A percentile compares a stretch with the other conserved stretches of the same genome.
phyloP scores from a whole-genome alignment of 306 rosid species.

The Quercus suber region DNA sequence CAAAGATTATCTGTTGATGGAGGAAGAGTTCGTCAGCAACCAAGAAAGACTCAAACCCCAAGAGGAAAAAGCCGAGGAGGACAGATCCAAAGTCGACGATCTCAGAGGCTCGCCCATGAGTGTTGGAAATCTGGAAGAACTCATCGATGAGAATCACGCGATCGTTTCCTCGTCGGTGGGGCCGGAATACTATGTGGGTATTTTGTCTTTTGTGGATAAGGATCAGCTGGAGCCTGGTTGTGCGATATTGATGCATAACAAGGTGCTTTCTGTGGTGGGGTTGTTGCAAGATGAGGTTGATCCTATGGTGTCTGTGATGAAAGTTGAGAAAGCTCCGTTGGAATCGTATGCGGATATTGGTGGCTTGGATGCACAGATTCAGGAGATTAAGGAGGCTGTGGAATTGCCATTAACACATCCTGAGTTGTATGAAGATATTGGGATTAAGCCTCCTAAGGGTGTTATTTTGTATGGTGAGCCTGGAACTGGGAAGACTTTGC shows the following conservation, averaged over 20 bases:
- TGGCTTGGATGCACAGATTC: slow-evolving; percentile 97
- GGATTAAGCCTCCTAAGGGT: slow-evolving; percentile 98
- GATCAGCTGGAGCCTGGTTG: slow-evolving; percentile 98
- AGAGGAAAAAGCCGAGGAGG: slow-evolving; percentile 98
- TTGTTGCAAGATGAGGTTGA: slow-evolving; percentile 99
- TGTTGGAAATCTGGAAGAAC: slow-evolving; percentile 89
- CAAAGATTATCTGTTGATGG: slow-evolving; percentile 90
- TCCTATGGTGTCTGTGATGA: slow-evolving; percentile 90
- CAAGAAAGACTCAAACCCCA: slow-evolving; percentile 95
- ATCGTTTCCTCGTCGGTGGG: slow-evolving; percentile 97
- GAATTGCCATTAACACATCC: slow-evolving; percentile 98
- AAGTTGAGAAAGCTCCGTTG: slow-evolving; percentile 96
- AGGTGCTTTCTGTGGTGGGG: slow-evolving; percentile 98
- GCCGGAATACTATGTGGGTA: slow-evolving; percentile 93
- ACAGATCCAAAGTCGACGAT: slow-evolving; percentile 95
- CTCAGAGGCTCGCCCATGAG: slow-evolving; percentile 98
- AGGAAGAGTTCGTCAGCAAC: slow-evolving; percentile 91
- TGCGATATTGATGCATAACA: slow-evolving; percentile 93
- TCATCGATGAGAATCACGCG: slow-evolving; percentile 95
- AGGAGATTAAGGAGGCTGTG: slow-evolving; percentile 98
- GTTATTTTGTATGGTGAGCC: slow-evolving; percentile 93
- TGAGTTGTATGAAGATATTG: slow-evolving; percentile 93
- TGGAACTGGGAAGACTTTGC: slow-evolving; percentile 98
- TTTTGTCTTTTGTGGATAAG: slow-evolving; percentile 90
- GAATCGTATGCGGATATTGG: slow-evolving; percentile 99